Percentiles rank a stretch among this genome's conserved stretches.
These are phyloP conservation scores for Ramaria rubella DNA, from an alignment of 768 basidiomycete species.

Conservation along the genomic window DNA sequence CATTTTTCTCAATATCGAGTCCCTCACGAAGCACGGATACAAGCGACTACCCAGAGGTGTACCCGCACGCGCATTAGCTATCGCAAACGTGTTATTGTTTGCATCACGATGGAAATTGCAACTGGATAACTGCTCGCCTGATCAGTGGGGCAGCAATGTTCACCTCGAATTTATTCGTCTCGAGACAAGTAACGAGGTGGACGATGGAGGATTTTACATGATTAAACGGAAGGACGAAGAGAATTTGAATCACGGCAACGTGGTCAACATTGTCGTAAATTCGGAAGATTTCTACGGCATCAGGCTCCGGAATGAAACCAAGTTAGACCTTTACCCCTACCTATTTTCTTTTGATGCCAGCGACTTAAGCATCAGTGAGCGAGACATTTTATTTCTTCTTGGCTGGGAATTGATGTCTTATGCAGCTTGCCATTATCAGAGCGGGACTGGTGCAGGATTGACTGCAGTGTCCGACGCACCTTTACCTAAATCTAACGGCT, in stretches of 20 bases:
- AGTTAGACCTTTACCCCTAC: neutral
- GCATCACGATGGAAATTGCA: neutral
- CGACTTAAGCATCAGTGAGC: neutral
- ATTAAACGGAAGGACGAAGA: neutral
- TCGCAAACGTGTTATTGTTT: neutral
- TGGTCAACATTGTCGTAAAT: neutral
- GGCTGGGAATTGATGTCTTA: neutral
- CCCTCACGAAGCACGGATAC: neutral
- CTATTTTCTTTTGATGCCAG: neutral
- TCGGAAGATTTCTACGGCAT: neutral
- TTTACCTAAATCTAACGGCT: no score
- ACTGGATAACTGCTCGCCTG: neutral
- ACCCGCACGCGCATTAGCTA: neutral
- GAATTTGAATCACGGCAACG: neutral
- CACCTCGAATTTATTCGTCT: neutral
- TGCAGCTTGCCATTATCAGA: neutral
- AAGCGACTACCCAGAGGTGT: neutral
- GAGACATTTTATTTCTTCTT: neutral
- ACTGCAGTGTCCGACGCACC: neutral
- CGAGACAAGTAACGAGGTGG: neutral
- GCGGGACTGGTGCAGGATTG: neutral
- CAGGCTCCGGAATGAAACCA: neutral
- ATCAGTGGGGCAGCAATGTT: neutral
- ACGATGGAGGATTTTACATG: neutral
- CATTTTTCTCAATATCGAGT: neutral